A percentile compares a stretch with the other conserved stretches of the same genome.
Evolutionary conservation across 225 moss, liverwort and hornwort genomes (phyloP).

Genomic region (Marchantia paleacea): DNA sequence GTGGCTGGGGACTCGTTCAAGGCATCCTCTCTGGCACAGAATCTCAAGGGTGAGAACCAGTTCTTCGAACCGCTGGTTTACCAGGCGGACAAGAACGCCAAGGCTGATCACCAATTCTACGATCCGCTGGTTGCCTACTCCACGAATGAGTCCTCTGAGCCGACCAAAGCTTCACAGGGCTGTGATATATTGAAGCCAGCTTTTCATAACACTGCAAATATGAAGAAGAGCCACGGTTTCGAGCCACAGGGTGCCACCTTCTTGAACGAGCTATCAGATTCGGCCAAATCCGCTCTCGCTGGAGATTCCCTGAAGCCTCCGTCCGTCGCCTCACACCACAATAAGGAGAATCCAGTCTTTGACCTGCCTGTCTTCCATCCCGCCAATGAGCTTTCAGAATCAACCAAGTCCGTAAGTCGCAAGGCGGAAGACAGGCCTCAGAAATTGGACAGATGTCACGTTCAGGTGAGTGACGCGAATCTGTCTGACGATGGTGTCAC

Average conservation of each 20-base stretch:
- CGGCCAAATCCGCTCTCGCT: background rate
- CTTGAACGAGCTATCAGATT: background rate
- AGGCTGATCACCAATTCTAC: background rate
- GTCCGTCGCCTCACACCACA: background rate
- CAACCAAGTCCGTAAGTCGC: slow-evolving; percentile 9
- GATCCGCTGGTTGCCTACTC: slow-evolving; percentile 10
- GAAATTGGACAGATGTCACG: slow-evolving; percentile 4
- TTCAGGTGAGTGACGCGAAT: slow-evolving; percentile 7
- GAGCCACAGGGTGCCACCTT: background rate
- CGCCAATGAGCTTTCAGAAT: slow-evolving; percentile 5
- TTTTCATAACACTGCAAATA: background rate
- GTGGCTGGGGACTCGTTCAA: slow-evolving; percentile 3
- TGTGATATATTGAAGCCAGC: background rate
- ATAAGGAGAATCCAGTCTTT: background rate
- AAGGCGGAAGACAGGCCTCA: background rate
- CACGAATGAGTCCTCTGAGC: slow-evolving; percentile 7
- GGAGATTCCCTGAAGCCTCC: background rate
- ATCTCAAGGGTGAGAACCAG: slow-evolving; percentile 1
- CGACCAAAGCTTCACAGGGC: background rate
- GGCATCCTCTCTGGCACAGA: background rate
- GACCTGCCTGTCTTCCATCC: background rate
- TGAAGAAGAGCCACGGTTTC: slow-evolving; percentile 1
- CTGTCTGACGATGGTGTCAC: background rate
- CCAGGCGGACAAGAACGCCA: background rate
- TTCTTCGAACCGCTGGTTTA: slow-evolving; percentile 2